Base-by-base conservation (phyloP, 768 basidiomycete genomes). In the Termitomyces sp. region DNA sequence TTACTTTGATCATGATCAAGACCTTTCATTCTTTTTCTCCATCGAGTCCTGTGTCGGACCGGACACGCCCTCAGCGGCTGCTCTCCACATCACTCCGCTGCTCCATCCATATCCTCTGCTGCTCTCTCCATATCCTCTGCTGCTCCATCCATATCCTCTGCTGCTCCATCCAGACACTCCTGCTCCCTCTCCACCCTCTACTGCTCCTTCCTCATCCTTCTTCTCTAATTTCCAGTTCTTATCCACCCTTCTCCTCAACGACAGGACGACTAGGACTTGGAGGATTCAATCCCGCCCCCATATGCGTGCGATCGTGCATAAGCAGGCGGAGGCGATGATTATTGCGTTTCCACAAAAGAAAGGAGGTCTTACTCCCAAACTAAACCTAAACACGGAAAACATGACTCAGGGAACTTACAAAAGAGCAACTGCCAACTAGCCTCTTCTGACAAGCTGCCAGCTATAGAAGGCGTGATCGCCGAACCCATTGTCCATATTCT, bases 381-480 rank as follows among this genome's bases (percentile, higher is more conserved):
- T 80, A 78, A 46, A 82, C 69, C 4, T 62, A 1, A 80, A 32
- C 53, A 79, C 80, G 8, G 73, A 67, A 16, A 30, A 30, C 7
- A 30, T 30, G 30, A 7, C 30, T n/a, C 51, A 16, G 6, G 13
- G 9, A 12, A 50, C 22, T 26, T 42, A 76, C 73, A 78, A 49
- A 78, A 78, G 24, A 78, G 57, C 74, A 75, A 78, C 10, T 76
- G 62, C 79, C 79, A 80, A 34, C 64, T 60, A 1, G 65, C 70
- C 5, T 56, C 43, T 34, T 69, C 40, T 0, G 75, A 69, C 1
- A 80, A 65, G 2, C 60, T 58, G 0, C 77, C 78, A 12, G 47
- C 58, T 13, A 77, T 51, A n/a, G 74, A 62, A 3, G 76, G 76
- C 1, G 74, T 76, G 10, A 73, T 61, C 0, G 64, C 69, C 12